phyloP scores from a whole-genome alignment of 1,284 basidiomycete species.

The Salmacisia buchloeana region DNA sequence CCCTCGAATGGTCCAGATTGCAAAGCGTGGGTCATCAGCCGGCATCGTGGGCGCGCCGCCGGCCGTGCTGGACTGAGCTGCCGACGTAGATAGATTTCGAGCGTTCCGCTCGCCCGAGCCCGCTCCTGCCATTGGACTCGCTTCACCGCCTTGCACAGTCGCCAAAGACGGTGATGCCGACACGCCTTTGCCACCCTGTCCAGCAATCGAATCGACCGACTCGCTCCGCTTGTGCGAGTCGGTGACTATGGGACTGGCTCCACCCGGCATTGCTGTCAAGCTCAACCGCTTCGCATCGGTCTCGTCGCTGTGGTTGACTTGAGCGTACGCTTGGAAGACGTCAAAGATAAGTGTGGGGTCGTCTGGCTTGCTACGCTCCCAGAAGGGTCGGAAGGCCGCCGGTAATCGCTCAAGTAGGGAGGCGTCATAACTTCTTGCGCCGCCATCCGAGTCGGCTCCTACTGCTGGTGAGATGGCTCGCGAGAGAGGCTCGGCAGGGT shows the following conservation, averaged over 20 bases:
- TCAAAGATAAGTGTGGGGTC: conserved; percentile 3
- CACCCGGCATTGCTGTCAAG: not conserved
- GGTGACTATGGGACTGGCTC: not conserved
- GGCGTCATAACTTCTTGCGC: too few species aligned
- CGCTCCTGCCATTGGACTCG: too few species aligned
- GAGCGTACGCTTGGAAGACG: conserved; percentile 1
- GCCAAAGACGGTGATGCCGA: too few species aligned
- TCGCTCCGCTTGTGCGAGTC: not conserved
- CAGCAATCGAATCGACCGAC: not conserved
- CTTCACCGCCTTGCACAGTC: too few species aligned
- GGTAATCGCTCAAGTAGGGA: not conserved
- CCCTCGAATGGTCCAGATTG: conserved; percentile 33
- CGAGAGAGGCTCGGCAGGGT: not conserved
- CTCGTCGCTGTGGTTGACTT: not conserved
- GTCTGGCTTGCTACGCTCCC: not conserved
- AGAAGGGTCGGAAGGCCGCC: not conserved
- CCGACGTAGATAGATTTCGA: not conserved
- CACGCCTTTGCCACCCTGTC: not conserved
- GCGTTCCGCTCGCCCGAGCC: not conserved
- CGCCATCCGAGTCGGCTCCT: too few species aligned
- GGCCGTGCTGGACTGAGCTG: not conserved
- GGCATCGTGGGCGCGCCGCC: not conserved
- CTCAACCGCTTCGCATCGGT: conserved; percentile 1
- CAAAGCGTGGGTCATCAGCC: conserved; percentile 34
- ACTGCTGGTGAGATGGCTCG: not conserved